Evolutionary conservation across 257 asterid species (phyloP).

Genomic region (Lycium ferocissimum): DNA sequence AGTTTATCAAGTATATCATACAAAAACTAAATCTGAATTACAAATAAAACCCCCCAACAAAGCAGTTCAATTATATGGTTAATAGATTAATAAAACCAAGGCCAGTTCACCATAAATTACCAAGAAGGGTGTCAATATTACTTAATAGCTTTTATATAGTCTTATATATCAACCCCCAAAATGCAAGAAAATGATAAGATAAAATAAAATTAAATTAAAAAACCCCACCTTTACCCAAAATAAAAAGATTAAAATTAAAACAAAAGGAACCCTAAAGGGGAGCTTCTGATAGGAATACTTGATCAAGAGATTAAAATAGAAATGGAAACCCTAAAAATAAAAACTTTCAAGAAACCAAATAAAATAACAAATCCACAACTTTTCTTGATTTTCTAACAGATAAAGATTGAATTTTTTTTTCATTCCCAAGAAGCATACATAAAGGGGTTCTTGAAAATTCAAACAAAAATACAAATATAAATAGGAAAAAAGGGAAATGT

Average conservation of each 20-base stretch:
- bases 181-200: background rate
- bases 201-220: too few relatives aligned
- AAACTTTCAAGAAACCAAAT: background rate
- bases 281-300: background rate
- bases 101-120: background rate
- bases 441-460: background rate
- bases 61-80: background rate
- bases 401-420: background rate
- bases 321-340: background rate
- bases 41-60: conserved; percentile 3
- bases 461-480: background rate
- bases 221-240: background rate
- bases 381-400: background rate
- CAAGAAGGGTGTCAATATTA: conserved; percentile 17
- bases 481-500: background rate
- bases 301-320: background rate
- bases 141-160: background rate
- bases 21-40: conserved; percentile 2
- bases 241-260: background rate
- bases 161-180: background rate
- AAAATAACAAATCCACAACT: conserved; percentile 19
- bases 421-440: background rate
- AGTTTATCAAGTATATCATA: conserved; percentile 7
- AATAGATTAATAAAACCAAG: background rate
- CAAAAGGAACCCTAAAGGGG: conserved; percentile 23